phyloP scores from a whole-genome alignment of 495 filamentous ascomycete species.

The Neurospora pannonica region DNA sequence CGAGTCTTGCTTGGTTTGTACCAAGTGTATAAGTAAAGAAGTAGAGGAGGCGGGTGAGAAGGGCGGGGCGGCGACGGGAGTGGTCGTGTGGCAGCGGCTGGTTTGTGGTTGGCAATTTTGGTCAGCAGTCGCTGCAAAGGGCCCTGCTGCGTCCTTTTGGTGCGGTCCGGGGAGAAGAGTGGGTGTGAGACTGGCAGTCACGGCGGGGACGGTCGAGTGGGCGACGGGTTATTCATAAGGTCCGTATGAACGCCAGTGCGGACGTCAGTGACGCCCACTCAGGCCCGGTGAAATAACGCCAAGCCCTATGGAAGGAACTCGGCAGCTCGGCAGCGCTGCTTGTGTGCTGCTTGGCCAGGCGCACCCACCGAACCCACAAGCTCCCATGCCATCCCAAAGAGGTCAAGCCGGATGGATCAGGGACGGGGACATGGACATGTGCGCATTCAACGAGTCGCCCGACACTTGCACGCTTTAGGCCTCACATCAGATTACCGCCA shows the following conservation, averaged over 20 bases:
- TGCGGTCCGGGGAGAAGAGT: neutral
- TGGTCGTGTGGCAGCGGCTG: neutral
- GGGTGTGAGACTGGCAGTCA: neutral
- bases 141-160: neutral
- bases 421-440: neutral
- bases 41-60: neutral
- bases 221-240: neutral
- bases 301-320: constrained; percentile 1
- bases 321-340: neutral
- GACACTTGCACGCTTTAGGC: neutral
- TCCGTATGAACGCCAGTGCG: neutral
- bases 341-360: neutral
- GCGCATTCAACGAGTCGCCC: neutral
- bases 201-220: neutral
- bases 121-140: neutral
- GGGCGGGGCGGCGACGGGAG: neutral
- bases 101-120: neutral
- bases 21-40: neutral
- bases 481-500: neutral
- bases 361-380: neutral
- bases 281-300: constrained; percentile 2
- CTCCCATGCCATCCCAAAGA: neutral
- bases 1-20: neutral
- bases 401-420: neutral
- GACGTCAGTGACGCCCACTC: neutral